Evolutionary conservation across 345 rosid species (phyloP), one percentile per base, ranked within the genome.

Genomic region (Corchorus olitorius): DNA sequence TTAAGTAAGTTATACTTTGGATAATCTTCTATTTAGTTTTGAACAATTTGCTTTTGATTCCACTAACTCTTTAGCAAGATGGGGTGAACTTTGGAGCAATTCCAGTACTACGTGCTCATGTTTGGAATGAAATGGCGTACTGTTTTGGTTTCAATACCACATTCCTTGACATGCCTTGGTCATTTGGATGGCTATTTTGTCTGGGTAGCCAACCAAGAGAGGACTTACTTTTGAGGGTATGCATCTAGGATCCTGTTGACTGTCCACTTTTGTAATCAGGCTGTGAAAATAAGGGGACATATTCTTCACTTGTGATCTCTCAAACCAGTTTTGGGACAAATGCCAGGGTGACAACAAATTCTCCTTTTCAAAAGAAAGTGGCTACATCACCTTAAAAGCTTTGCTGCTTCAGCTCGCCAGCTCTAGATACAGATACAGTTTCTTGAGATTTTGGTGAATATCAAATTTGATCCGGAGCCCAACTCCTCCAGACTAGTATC

Each of bases 351-450:
- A 94, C 80, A 91, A 93, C 78, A 93, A 94, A 82, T 90, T 95
- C n/a, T 94, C 91, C 81, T 89, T 94, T 89, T 94, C 83, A 91
- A 94, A 94, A 94, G 85, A 91, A 94, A 90, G 90, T 94, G 98
- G 88, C 89, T 54, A 86, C 94, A 61, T 83, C 95, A 72, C 90
- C 97, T 1, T 96, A 93, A 75, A 82, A 81, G 83, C 88, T 93
- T 60, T 93, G 97, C 84, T 88, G 93, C 84, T 88, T 91, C 84
- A 93, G 96, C 61, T 97, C 97, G 67, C 82, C 84, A 41, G 89
- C 97, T 70, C 87, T 94, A 60, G 88, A 84, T 27, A 27, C 27
- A 27, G 27, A 27, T 27, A 82, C 91, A 87, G 59, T 91, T 93
- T 82, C 89, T 93, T 71, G 98, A 94, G 89, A 80, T 87, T 45